Base-by-base conservation (phyloP, 257 asterid species). In the Craterostigma plantagineum region DNA sequence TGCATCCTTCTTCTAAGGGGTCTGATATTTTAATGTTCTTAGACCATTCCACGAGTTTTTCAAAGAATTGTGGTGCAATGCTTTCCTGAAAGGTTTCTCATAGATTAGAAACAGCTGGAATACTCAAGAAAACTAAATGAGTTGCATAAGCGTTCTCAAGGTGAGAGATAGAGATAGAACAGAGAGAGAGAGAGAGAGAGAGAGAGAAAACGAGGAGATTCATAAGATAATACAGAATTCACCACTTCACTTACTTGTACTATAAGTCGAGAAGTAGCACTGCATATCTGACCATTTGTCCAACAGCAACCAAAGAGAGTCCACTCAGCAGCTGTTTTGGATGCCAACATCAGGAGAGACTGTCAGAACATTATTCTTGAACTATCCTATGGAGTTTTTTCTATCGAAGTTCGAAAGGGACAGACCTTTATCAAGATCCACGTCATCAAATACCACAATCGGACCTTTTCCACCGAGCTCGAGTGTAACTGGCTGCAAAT, bases 381-480 rank as follows among this genome's bases (percentile, higher is more conserved):
- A 23, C n/a, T n/a, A n/a, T n/a, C n/a, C n/a, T n/a, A n/a, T n/a
- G n/a, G n/a, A n/a, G n/a, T n/a, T n/a, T 23, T 23, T 23, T 23
- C 6, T 23, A 46, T n/a, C 15, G 47, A 35, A 57, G 38, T 44
- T 14, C 14, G 17, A 17, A 50, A 54, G 48, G 46, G 14, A 49
- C 78, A 48, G 57, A 82, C 95, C 98, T 76, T 67, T 66, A 51
- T 87, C 93, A 44, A 87, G 78, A 70, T 87, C 95, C 64, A 82
- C 79, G 59, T 87, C 95, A 37, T 79, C 92, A 63, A 87, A 87
- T 54, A 87, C 85, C 44, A 87, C 93, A 18, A 87, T 87, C 34
- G 98, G 98, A 64, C 95, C 79, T 63, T 87, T 87, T 43, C 98
- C 98, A 53, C 98, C 98, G 48, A 87, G 93, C 67, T 87, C 98